Percentiles rank a stretch among this genome's conserved stretches.
Conservation (phyloP, 495 filamentous ascomycete genomes). For the Aspergillus conjunctus region DNA sequence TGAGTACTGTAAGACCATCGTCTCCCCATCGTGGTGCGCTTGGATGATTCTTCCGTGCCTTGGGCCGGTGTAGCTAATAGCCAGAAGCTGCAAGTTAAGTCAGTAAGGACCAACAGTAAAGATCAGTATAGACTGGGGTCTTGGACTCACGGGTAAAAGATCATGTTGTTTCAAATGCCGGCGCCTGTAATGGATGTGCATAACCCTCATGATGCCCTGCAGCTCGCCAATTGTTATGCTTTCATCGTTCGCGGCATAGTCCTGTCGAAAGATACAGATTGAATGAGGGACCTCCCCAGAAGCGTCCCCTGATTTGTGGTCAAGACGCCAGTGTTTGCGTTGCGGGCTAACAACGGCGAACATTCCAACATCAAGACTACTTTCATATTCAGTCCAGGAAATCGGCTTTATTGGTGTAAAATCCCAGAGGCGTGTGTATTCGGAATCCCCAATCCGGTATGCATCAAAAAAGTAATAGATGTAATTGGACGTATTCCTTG, state of each 20-base stretch:
- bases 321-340: neutral
- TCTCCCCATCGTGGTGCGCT: conserved; percentile 10
- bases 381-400: no score
- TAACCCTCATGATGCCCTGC: neutral
- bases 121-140: neutral
- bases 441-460: neutral
- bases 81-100: conserved; percentile 40
- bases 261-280: neutral
- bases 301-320: neutral
- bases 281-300: neutral
- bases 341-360: neutral
- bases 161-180: neutral
- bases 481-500: neutral
- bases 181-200: neutral
- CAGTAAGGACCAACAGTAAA: neutral
- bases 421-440: neutral
- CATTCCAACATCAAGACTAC: neutral
- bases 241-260: neutral
- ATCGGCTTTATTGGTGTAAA: neutral
- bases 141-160: neutral
- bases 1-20: conserved; percentile 22
- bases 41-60: conserved; percentile 21
- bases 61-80: conserved; percentile 12
- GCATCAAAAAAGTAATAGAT: neutral
- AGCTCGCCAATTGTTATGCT: neutral